Evolutionary conservation across 257 asterid genomes (phyloP).

Genomic region (Solanum sejunctum): DNA sequence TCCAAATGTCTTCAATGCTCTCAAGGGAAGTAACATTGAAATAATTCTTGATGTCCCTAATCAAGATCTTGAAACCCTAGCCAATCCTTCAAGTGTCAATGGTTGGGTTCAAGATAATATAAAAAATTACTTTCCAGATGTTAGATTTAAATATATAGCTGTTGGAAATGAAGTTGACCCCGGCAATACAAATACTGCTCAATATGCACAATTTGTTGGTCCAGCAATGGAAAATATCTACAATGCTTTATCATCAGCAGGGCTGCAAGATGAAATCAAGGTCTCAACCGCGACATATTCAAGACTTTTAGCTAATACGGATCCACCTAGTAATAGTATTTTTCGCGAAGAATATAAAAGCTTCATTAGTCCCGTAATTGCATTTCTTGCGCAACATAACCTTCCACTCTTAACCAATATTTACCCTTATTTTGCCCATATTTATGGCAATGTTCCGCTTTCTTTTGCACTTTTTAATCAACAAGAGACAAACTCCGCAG

Average conservation of each 20-base stretch:
- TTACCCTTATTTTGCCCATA: conserved; percentile 16
- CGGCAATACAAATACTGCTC: too few relatives aligned
- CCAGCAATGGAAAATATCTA: conserved; percentile 24
- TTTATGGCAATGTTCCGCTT: background rate
- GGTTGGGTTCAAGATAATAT: conserved; percentile 24
- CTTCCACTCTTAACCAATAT: conserved; percentile 18
- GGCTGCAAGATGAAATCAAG: conserved; percentile 8
- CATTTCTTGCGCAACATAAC: background rate
- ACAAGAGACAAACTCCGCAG: background rate
- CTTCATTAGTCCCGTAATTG: conserved; percentile 8
- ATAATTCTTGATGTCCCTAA: conserved; percentile 18
- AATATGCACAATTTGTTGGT: background rate
- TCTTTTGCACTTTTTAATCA: conserved; percentile 9
- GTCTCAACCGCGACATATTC: conserved; percentile 19
- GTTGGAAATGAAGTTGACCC: conserved; percentile 29
- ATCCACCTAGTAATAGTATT: conserved; percentile 18
- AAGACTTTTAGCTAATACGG: background rate
- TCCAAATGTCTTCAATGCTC: conserved; percentile 9
- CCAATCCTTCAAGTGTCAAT: conserved; percentile 1
- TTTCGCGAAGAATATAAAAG: background rate
- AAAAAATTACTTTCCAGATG: background rate
- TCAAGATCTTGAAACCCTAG: conserved; percentile 7
- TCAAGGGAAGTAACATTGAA: conserved; percentile 18
- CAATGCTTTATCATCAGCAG: background rate
- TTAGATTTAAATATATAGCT: conserved; percentile 21